Percentiles rank a stretch among this genome's conserved stretches.
Evolutionary conservation across 352 stramenopile genomes (phyloP).

Genomic region (Pythium periplocum): DNA sequence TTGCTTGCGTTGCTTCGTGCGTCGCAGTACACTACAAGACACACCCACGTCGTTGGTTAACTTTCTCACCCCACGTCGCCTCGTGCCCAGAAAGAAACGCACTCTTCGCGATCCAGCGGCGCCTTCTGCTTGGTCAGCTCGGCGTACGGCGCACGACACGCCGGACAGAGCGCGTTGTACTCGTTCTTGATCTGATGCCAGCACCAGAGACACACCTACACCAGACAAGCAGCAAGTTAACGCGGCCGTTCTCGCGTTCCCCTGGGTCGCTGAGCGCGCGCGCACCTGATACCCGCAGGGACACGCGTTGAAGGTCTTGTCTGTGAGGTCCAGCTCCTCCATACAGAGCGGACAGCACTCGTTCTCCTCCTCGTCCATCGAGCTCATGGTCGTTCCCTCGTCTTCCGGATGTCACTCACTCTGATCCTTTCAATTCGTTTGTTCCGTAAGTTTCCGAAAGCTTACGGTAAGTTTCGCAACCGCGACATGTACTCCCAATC

Average conservation of each 20-base stretch:
- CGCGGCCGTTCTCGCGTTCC: too few species aligned
- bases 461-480: neutral
- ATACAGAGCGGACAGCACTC: slow-evolving; percentile 97
- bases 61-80: neutral
- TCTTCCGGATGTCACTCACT: slow-evolving; percentile 7
- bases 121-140: slow-evolving; percentile 88
- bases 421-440: slow-evolving; percentile 48
- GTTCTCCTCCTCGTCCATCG: slow-evolving; percentile 33
- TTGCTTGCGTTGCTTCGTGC: slow-evolving; percentile 78
- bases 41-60: neutral
- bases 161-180: slow-evolving; percentile 96
- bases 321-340: slow-evolving; percentile 97
- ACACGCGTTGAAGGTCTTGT: slow-evolving; percentile 98
- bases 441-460: slow-evolving; percentile 6
- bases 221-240: neutral
- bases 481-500: neutral
- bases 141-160: slow-evolving; percentile 96
- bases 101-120: slow-evolving; percentile 95
- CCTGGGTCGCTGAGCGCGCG: neutral
- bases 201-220: slow-evolving; percentile 98
- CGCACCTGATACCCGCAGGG: slow-evolving; percentile 96
- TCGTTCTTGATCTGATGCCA: slow-evolving; percentile 99
- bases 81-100: neutral
- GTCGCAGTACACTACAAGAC: slow-evolving; percentile 49
- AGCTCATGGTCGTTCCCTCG: neutral